A percentile compares a stretch with the other conserved stretches of the same genome.
phyloP scores from a whole-genome alignment of 2,329 filamentous ascomycete species.

The Venturia nashicola region DNA sequence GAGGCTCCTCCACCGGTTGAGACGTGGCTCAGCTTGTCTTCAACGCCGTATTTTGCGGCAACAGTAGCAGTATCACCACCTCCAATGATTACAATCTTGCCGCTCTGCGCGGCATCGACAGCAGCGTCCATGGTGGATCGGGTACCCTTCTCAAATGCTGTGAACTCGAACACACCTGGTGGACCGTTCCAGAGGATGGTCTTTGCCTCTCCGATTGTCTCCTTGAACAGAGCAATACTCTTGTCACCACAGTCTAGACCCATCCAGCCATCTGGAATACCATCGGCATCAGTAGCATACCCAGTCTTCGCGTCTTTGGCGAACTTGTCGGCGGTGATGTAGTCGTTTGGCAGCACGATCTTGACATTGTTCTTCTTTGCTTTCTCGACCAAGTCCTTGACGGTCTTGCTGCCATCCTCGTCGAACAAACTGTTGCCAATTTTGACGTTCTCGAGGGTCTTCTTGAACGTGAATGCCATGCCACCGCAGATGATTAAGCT shows the following conservation, averaged over 20 bases:
- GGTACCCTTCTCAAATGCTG: slow-evolving; percentile 84
- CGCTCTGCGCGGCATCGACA: slow-evolving; percentile 64
- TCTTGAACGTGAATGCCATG: slow-evolving; percentile 99
- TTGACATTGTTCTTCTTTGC: slow-evolving; percentile 94
- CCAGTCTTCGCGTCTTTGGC: slow-evolving; percentile 69
- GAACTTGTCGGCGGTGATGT: slow-evolving; percentile 94
- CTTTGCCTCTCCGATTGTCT: slow-evolving; percentile 75
- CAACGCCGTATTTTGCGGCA: slow-evolving; percentile 89
- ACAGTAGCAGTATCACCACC: slow-evolving; percentile 97
- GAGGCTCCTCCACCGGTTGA: slow-evolving; percentile 93
- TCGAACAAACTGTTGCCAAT: slow-evolving; percentile 92
- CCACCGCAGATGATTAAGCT: slow-evolving; percentile 91
- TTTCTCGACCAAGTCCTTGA: slow-evolving; percentile 79
- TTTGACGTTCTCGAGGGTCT: slow-evolving; percentile 80
- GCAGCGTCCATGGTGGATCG: slow-evolving; percentile 85
- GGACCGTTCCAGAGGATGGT: slow-evolving; percentile 99
- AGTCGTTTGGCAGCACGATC: slow-evolving; percentile 88
- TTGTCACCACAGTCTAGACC: slow-evolving; percentile 89
- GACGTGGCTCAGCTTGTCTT: slow-evolving; percentile 96
- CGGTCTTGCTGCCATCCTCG: slow-evolving; percentile 85
- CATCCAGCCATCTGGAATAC: slow-evolving; percentile 96
- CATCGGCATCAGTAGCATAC: slow-evolving; percentile 70
- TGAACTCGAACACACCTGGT: slow-evolving; percentile 93
- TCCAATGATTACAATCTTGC: slow-evolving; percentile 96
- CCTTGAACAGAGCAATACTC: slow-evolving; percentile 78